These are phyloP conservation scores for Adansonia madagascariensis DNA, from an alignment of 441 rosid genomes.

Conservation along the genomic window DNA sequence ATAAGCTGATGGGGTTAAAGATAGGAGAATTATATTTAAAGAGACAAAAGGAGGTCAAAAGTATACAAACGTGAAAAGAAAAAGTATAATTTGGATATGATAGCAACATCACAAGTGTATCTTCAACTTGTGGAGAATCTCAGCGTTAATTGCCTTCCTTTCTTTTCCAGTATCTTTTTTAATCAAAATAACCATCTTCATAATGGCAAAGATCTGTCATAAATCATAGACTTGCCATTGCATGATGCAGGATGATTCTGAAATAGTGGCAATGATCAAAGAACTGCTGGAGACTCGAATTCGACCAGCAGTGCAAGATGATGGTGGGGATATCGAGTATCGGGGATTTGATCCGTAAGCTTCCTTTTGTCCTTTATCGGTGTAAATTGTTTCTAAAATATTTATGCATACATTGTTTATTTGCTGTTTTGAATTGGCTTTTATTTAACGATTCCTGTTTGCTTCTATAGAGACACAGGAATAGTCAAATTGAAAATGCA, in stretches of 20 bases:
- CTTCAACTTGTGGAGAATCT: background rate
- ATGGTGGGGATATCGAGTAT: conserved; percentile 96
- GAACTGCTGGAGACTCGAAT: conserved; percentile 95
- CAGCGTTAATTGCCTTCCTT: background rate
- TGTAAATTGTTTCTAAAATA: background rate
- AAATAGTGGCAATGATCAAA: conserved; percentile 96
- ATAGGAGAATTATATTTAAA: background rate
- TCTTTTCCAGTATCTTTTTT: background rate
- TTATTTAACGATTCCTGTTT: conserved; percentile 27
- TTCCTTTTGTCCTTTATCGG: conserved; percentile 22
- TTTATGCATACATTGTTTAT: conserved; percentile 1
- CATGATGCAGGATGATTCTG: conserved; percentile 83
- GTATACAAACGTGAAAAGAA: background rate
- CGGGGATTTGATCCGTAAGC: conserved; percentile 79
- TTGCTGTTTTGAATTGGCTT: conserved; percentile 4
- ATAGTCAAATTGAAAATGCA: conserved; percentile 91
- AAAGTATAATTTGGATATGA: background rate
- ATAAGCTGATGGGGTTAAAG: background rate
- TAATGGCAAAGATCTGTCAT: background rate
- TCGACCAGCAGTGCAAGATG: conserved; percentile 97
- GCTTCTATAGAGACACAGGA: conserved; percentile 72
- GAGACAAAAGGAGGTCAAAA: background rate
- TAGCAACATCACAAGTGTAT: background rate
- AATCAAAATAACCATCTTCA: background rate
- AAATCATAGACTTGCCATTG: background rate